A percentile compares a stretch with the other conserved stretches of the same genome.
These are phyloP conservation scores for Solanum pimpinellifolium DNA, from an alignment of 257 asterid genomes.

Conservation along the genomic window DNA sequence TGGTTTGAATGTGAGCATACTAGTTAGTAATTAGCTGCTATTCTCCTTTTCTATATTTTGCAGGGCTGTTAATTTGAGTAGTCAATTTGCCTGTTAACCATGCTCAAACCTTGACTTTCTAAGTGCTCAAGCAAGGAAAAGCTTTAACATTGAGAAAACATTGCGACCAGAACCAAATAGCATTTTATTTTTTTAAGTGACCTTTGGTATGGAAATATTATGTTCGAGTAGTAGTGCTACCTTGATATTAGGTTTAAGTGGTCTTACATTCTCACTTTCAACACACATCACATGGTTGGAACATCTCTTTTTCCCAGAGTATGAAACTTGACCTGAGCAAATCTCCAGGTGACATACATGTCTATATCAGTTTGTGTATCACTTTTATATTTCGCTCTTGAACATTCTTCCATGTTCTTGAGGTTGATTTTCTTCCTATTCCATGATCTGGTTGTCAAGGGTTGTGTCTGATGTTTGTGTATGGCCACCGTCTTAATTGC, in stretches of 20 bases:
- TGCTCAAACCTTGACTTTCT: not conserved
- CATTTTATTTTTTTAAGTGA: not conserved
- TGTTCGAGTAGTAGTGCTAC: not conserved
- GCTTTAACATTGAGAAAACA: not conserved
- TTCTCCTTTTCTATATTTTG: not conserved
- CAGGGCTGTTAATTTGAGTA: not conserved
- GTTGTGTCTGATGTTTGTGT: not conserved
- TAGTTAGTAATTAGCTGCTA: not conserved
- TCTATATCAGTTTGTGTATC: not conserved
- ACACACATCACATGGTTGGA: not conserved
- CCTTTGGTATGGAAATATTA: not conserved
- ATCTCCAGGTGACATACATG: not conserved
- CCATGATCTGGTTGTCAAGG: not conserved
- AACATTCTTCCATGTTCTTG: not conserved
- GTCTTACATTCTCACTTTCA: not conserved
- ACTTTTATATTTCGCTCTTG: not conserved
- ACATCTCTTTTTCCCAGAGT: not conserved
- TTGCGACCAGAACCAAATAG: not conserved
- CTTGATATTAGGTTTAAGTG: not conserved
- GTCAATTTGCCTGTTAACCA: not conserved
- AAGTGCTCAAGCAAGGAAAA: not conserved
- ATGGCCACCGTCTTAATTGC: not conserved
- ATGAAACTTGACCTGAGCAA: not conserved
- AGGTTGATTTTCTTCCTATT: not conserved
- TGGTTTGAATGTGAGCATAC: not conserved